Percentiles rank a stretch among this genome's conserved stretches.
Evolutionary conservation across 139 green algal genomes (phyloP).

Genomic region (Volvox africanus): DNA sequence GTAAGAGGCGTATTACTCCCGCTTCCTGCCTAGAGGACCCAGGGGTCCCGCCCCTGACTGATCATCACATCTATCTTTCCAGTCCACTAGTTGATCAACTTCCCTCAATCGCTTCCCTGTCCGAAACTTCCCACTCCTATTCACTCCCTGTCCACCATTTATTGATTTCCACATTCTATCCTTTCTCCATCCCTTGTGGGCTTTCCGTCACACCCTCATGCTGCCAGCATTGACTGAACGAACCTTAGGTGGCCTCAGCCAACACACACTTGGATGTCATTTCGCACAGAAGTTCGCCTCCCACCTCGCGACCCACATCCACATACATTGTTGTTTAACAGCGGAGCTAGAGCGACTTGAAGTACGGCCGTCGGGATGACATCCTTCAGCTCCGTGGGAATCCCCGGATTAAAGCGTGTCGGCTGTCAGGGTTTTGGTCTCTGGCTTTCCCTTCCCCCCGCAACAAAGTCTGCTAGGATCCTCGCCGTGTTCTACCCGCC

Average conservation of each 20-base stretch:
- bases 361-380: too few species aligned
- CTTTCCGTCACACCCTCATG: too few species aligned
- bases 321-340: too few species aligned
- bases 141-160: background rate
- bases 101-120: background rate
- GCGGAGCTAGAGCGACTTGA: too few species aligned
- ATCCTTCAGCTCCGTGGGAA: background rate
- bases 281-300: too few species aligned
- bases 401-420: background rate
- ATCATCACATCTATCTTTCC: background rate
- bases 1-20: background rate
- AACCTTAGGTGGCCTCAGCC: too few species aligned
- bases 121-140: background rate
- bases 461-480: background rate
- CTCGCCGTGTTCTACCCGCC: background rate
- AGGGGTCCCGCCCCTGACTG: background rate
- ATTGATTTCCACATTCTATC: background rate
- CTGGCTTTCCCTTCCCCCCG: too few species aligned
- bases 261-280: too few species aligned
- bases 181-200: too few species aligned
- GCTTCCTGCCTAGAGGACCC: too few species aligned
- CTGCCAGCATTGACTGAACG: too few species aligned
- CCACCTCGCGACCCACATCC: too few species aligned
- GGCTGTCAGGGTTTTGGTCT: background rate
- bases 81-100: background rate